Evolutionary conservation across 2,329 filamentous ascomycete species (phyloP).

Genomic region (Waltergamsia citrina): DNA sequence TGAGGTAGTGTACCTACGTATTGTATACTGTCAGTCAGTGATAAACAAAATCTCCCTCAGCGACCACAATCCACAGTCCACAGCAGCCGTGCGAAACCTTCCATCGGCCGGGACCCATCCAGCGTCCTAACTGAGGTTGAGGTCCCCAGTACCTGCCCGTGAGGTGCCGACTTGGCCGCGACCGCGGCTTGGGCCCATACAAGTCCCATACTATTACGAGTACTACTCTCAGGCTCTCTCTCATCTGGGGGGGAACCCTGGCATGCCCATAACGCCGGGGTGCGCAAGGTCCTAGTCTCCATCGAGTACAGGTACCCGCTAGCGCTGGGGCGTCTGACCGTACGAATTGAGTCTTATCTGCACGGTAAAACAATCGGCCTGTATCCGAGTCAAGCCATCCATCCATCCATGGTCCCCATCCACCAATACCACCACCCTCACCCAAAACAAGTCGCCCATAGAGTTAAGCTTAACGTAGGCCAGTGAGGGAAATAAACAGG

Average conservation of each 20-base stretch:
- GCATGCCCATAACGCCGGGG: background rate
- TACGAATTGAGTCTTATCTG: constrained; percentile 2
- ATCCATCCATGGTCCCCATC: background rate
- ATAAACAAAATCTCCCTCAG: too few species aligned
- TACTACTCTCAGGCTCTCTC: background rate
- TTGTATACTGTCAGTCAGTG: background rate
- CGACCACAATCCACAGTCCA: too few species aligned
- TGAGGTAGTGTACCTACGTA: too few species aligned
- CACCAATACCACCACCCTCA: too few species aligned
- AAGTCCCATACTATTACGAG: background rate
- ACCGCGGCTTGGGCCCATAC: background rate
- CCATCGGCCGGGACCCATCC: background rate
- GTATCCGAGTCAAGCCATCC: background rate
- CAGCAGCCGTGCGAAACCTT: background rate
- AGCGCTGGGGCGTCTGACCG: background rate
- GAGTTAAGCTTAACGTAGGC: constrained; percentile 1
- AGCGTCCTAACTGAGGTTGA: too few species aligned
- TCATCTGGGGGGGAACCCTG: too few species aligned
- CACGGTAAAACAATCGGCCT: too few species aligned
- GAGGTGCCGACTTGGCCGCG: background rate
- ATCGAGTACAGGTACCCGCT: background rate
- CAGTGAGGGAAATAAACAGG: too few species aligned
- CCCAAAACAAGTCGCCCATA: too few species aligned
- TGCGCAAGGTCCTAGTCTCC: too few species aligned
- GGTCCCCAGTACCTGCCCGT: background rate